Evolutionary conservation across 192 early-diverging fungal species (phyloP).

Genomic region (Dissophora globulifera): DNA sequence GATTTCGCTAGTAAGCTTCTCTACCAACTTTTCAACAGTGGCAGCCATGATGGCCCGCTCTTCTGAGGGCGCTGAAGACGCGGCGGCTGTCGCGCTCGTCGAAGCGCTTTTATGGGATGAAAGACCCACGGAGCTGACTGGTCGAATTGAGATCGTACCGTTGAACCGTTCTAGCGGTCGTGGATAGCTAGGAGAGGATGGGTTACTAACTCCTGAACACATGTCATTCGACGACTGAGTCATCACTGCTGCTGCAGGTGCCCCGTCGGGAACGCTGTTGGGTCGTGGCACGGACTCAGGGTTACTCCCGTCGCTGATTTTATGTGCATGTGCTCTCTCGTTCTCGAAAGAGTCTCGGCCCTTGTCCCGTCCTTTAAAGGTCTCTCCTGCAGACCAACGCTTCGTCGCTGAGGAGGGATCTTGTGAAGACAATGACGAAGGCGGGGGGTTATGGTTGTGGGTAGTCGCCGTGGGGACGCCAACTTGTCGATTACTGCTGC

Average conservation of each 20-base stretch:
- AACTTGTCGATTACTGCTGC: neutral
- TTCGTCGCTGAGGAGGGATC: constrained; percentile 13
- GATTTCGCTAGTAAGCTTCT: constrained; percentile 63
- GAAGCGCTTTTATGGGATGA: constrained; percentile 7
- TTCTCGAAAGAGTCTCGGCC: constrained; percentile 15
- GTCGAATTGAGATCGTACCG: constrained; percentile 4
- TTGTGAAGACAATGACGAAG: constrained; percentile 1
- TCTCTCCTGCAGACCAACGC: constrained; percentile 39
- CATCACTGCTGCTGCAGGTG: no score
- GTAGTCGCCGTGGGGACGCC: neutral
- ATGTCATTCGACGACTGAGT: no score
- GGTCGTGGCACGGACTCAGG: neutral
- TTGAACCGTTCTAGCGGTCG: constrained; percentile 9
- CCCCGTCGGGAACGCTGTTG: no score
- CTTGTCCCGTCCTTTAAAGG: constrained; percentile 14
- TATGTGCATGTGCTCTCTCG: constrained; percentile 1
- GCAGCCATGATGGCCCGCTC: constrained; percentile 61
- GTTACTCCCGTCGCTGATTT: neutral
- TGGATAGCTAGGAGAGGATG: constrained; percentile 1
- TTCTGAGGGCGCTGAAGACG: neutral
- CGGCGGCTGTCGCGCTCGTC: neutral
- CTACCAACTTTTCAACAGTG: constrained; percentile 65
- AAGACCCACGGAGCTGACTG: neutral
- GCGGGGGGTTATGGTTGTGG: neutral
- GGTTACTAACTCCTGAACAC: neutral